Evolutionary conservation across 495 filamentous ascomycete genomes (phyloP), one percentile per base, ranked within the genome.

Genomic region (Xylaria intraflava): DNA sequence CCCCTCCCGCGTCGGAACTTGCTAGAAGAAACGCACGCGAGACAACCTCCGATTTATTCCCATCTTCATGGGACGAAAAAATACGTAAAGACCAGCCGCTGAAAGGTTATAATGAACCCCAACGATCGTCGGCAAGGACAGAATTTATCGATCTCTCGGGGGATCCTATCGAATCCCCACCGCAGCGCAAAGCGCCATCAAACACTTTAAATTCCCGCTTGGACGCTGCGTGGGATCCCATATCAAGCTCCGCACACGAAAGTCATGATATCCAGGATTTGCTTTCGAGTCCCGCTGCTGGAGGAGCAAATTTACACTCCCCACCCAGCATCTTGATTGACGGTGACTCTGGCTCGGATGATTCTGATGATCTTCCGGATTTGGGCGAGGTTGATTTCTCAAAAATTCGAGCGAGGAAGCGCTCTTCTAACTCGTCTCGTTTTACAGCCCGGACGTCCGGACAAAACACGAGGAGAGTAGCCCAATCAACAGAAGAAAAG

Each of bases 241-340:
- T 77, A 45, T 77, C 73, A 17, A 76, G 72, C 57, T 78, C 75
- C 3, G 72, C 71, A 23, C 71, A 72, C 3, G 66, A 70, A 16
- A 49, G 55, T 6, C 41, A 36, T 5, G 33, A 22, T 10, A 14
- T 27, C n/a, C 51, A 63, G 30, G 47, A 56, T 27, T 30, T 44
- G 5, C 48, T 51, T 1, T 17, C 46, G 3, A 60, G 40, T 22
- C 54, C 43, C 26, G 9, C 46, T 42, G 16, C 66, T 45, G 6
- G 20, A 4, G 31, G 14, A n/a, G 16, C 29, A 16, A 22, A 14
- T 20, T 22, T 30, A 8, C 1, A 17, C 2, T 22, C 50, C 29
- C 39, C 16, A 2, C 41, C 30, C 12, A 46, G 8, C 26, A 20
- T 30, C 22, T 24, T 30, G 55, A 17, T 58, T 54, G 29, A 53